These are phyloP conservation scores for Gaeumannomyces tritici DNA, from an alignment of 2,329 filamentous ascomycete species.

Conservation along the genomic window DNA sequence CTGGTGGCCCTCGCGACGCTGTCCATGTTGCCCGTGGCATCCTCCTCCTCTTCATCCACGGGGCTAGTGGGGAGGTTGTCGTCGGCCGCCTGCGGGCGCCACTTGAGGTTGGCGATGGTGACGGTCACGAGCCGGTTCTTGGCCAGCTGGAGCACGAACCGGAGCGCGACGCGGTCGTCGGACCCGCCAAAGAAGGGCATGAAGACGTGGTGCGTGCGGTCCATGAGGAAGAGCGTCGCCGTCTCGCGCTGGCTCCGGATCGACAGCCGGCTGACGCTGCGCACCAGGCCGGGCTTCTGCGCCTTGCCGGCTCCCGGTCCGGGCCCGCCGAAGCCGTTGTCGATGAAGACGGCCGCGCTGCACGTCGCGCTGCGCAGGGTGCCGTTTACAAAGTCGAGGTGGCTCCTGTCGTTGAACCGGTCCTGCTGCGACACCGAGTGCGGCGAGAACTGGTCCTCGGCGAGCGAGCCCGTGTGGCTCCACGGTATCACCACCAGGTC, in stretches of 20 bases:
- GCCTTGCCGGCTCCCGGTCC: constrained; percentile 13
- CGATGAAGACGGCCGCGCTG: constrained; percentile 71
- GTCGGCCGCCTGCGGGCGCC: constrained; percentile 2
- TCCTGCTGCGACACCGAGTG: constrained; percentile 36
- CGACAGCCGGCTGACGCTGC: constrained; percentile 46
- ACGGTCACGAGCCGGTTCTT: constrained; percentile 71
- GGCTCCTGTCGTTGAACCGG: constrained; percentile 51
- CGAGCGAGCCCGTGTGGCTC: constrained; percentile 72
- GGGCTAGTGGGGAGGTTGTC: background rate
- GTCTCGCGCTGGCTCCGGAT: constrained; percentile 47
- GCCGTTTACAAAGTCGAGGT: constrained; percentile 64
- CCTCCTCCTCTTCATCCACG: background rate
- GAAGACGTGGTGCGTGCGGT: constrained; percentile 75
- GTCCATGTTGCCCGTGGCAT: background rate
- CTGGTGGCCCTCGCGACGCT: background rate
- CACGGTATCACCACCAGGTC: constrained; percentile 81
- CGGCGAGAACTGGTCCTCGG: constrained; percentile 46
- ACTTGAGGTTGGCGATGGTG: constrained; percentile 56
- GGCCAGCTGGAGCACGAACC: constrained; percentile 75
- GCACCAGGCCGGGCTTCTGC: constrained; percentile 29
- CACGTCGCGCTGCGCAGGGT: constrained; percentile 54
- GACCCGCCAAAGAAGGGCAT: constrained; percentile 76
- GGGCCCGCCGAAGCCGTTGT: constrained; percentile 42
- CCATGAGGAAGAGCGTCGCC: constrained; percentile 46
- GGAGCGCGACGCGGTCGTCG: constrained; percentile 73